Conservation (phyloP, 495 filamentous ascomycete genomes). For the Cladorrhinum samala region DNA sequence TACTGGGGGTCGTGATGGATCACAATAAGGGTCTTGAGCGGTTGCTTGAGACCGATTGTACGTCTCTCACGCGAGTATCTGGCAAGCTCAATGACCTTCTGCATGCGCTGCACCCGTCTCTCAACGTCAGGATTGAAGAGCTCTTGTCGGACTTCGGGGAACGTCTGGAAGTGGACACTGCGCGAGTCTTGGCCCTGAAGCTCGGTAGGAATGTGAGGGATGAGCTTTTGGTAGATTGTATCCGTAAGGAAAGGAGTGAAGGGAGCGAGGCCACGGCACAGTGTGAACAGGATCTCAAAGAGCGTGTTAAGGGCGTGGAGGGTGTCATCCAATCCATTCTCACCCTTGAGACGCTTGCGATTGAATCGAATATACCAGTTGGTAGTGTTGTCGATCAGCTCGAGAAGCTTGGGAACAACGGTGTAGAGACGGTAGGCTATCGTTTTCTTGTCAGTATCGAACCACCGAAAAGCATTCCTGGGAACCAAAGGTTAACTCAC, state of each 20-base stretch:
- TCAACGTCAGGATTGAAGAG: slow-evolving; percentile 85
- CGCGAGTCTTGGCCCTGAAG: slow-evolving; percentile 64
- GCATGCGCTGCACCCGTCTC: slow-evolving; percentile 83
- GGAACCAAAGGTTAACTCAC: slow-evolving; percentile 31
- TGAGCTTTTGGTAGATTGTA: slow-evolving; percentile 83
- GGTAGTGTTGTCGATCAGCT: slow-evolving; percentile 88
- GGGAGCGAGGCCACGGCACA: slow-evolving; percentile 80
- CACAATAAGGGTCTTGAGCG: slow-evolving; percentile 82
- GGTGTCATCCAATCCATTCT: slow-evolving; percentile 75
- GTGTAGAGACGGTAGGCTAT: slow-evolving; percentile 81
- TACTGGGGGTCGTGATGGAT: slow-evolving; percentile 83
- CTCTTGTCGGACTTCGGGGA: slow-evolving; percentile 80
- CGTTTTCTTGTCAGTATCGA: slow-evolving; percentile 10
- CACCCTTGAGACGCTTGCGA: slow-evolving; percentile 89
- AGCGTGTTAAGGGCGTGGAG: slow-evolving; percentile 87
- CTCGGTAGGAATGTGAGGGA: slow-evolving; percentile 53
- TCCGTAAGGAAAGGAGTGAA: slow-evolving; percentile 96
- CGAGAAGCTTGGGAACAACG: slow-evolving; percentile 82
- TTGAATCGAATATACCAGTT: slow-evolving; percentile 99
- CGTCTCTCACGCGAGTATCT: slow-evolving; percentile 81
- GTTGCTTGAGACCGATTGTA: slow-evolving; percentile 79
- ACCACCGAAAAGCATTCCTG: not conserved
- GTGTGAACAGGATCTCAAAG: slow-evolving; percentile 91
- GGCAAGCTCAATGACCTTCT: slow-evolving; percentile 86
- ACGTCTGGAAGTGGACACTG: slow-evolving; percentile 87